These are phyloP conservation scores for Apiotrichum veenhuisii DNA, from an alignment of 1,284 basidiomycete species.

Conservation along the genomic window DNA sequence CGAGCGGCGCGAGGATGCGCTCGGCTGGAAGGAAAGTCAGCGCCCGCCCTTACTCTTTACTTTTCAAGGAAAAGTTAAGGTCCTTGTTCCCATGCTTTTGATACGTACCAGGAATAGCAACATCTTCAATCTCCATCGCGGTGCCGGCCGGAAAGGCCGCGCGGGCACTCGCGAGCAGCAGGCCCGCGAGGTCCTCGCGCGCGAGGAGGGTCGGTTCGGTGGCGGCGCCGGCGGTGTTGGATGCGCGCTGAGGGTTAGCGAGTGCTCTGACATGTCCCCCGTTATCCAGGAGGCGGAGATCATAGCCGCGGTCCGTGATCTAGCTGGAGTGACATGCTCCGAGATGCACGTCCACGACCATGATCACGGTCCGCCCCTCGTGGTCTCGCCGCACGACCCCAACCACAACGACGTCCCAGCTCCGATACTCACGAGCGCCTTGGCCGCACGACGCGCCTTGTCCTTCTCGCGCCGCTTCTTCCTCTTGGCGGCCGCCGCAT, in stretches of 20 bases:
- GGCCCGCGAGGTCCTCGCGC: constrained; percentile 21
- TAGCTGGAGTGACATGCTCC: too few relatives aligned
- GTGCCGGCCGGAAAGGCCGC: constrained; percentile 38
- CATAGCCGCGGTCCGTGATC: too few relatives aligned
- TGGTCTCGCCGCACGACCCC: not conserved
- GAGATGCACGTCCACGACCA: too few relatives aligned
- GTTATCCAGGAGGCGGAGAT: too few relatives aligned
- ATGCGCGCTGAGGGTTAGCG: constrained; percentile 1
- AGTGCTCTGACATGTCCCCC: too few relatives aligned
- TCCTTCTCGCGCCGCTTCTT: constrained; percentile 22
- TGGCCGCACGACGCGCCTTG: constrained; percentile 24
- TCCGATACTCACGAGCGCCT: constrained; percentile 7
- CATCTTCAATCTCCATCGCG: constrained; percentile 45
- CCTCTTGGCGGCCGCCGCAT: constrained; percentile 20
- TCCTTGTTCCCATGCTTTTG: not conserved
- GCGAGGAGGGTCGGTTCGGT: constrained; percentile 24
- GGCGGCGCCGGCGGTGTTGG: constrained; percentile 6
- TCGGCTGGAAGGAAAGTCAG: not conserved
- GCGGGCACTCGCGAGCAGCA: constrained; percentile 33
- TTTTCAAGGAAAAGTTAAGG: too few relatives aligned
- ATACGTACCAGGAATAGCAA: constrained; percentile 32
- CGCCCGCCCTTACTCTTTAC: too few relatives aligned
- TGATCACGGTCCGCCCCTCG: too few relatives aligned
- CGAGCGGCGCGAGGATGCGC: constrained; percentile 7
- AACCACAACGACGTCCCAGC: constrained; percentile 25